Evolutionary conservation across 805 yeast genomes (phyloP).

Genomic region (Suhomyces sp.): DNA sequence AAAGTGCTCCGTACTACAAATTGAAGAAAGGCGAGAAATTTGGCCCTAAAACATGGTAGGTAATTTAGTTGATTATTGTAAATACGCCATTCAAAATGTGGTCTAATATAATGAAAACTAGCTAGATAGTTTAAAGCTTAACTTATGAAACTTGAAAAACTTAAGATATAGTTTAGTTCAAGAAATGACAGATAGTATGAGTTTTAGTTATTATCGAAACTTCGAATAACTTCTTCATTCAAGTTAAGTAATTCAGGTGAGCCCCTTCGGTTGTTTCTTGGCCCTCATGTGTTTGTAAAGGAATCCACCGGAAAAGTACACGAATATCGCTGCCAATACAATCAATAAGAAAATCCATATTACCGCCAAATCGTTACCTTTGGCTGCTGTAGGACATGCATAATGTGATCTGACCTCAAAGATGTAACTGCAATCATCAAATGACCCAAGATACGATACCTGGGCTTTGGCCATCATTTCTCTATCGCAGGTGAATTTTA

Average conservation of each 20-base stretch:
- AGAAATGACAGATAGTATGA: no score
- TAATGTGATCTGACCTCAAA: slow-evolving; percentile 83
- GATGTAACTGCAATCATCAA: slow-evolving; percentile 76
- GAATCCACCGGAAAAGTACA: slow-evolving; percentile 39
- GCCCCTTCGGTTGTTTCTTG: slow-evolving; percentile 2
- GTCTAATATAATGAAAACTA: no score
- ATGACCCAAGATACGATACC: slow-evolving; percentile 66
- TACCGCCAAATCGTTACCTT: slow-evolving; percentile 61
- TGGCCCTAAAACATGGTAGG: slow-evolving; percentile 15
- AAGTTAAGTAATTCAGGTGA: no score
- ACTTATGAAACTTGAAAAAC: no score
- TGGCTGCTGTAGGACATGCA: slow-evolving; percentile 81
- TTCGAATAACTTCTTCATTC: no score
- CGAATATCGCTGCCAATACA: slow-evolving; percentile 37
- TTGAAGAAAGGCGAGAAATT: slow-evolving; percentile 14
- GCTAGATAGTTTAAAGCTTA: no score
- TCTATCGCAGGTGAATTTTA: slow-evolving; percentile 77
- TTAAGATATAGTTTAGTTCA: no score
- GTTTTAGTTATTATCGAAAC: no score
- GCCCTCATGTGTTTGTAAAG: slow-evolving; percentile 22
- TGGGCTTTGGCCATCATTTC: slow-evolving; percentile 66
- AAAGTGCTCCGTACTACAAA: slow-evolving; percentile 11
- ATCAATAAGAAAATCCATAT: slow-evolving; percentile 65
- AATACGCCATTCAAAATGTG: no score
- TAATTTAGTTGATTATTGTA: no score